A percentile compares a stretch with the other conserved stretches of the same genome.
Evolutionary conservation across 2,329 filamentous ascomycete species (phyloP).

Genomic region (Exophiala viscosa): DNA sequence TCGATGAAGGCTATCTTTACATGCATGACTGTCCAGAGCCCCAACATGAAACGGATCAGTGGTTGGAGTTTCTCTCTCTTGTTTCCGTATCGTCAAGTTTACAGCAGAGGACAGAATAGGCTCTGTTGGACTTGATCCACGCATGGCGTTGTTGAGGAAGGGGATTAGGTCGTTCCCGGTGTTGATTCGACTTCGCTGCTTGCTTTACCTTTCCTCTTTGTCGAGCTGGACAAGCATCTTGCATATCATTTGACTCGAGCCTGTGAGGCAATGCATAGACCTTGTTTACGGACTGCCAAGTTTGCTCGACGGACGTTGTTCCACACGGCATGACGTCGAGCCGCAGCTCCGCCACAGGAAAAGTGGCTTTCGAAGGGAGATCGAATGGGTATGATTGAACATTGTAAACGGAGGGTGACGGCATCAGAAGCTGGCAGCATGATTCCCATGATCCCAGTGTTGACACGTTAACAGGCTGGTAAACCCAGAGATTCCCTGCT

Average conservation of each 20-base stretch:
- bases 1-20: constrained; percentile 15
- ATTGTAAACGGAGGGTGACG: neutral
- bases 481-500: no score
- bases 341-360: neutral
- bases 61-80: neutral
- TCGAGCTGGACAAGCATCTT: neutral
- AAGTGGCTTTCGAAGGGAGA: neutral
- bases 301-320: neutral
- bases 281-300: neutral
- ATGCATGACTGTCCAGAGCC: constrained; percentile 20
- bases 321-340: constrained; percentile 1
- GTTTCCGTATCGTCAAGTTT: constrained; percentile 9
- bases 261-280: neutral
- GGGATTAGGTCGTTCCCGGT: neutral
- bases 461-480: no score
- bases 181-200: no score
- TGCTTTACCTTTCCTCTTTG: neutral
- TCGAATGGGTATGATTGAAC: neutral
- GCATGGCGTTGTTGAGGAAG: neutral
- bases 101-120: constrained; percentile 3
- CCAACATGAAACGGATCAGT: constrained; percentile 1
- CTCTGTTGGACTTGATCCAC: neutral
- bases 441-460: no score
- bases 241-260: neutral
- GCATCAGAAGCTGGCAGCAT: neutral